Conservation (phyloP, 1,284 basidiomycete genomes). For the Marasmius fiardii region DNA sequence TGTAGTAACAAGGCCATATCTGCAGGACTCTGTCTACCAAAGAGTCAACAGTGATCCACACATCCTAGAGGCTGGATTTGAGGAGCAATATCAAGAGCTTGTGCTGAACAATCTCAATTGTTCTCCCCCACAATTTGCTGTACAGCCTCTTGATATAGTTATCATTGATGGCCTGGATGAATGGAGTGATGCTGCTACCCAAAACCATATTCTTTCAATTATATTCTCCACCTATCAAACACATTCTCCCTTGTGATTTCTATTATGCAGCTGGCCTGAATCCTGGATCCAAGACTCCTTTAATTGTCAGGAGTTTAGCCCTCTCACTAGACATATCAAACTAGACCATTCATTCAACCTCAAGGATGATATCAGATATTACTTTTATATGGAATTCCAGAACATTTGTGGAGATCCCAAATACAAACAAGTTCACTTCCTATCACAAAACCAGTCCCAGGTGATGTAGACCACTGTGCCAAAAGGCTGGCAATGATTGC, state of each 20-base stretch:
- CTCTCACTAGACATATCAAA: background rate
- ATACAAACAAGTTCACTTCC: too few relatives aligned
- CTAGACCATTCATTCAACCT: background rate
- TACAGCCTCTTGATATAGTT: background rate
- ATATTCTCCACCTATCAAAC: background rate
- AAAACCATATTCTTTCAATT: background rate
- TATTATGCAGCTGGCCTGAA: conserved; percentile 23
- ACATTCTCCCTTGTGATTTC: conserved; percentile 20
- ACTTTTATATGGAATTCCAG: background rate
- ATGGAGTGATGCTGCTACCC: background rate
- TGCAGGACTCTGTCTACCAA: background rate
- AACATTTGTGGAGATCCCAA: background rate
- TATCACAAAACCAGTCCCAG: too few relatives aligned
- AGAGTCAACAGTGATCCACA: background rate
- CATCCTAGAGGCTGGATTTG: conserved; percentile 1
- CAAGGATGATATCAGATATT: background rate
- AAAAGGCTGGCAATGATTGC: too few relatives aligned
- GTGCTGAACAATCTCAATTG: background rate
- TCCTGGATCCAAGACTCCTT: conserved; percentile 21
- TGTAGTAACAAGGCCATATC: background rate
- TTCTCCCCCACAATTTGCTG: background rate
- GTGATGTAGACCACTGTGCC: too few relatives aligned
- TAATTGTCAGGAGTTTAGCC: background rate
- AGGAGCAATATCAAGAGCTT: conserved; percentile 3
- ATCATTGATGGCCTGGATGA: conserved; percentile 9